Evolutionary conservation across 129 eudicot species (phyloP).

Genomic region (Flaveria brownii): DNA sequence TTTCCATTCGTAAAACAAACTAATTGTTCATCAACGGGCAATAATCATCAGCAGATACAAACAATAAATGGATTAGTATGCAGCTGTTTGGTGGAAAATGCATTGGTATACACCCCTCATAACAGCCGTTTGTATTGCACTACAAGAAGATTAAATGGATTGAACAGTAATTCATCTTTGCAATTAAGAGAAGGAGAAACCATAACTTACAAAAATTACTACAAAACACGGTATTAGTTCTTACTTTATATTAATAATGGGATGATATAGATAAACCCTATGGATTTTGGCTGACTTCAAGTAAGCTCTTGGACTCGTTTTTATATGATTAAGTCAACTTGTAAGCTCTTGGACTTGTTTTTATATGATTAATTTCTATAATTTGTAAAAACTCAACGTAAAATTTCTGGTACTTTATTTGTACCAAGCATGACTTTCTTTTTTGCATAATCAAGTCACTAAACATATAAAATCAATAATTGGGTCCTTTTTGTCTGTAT

Average conservation of each 20-base stretch:
- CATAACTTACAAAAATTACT: conserved; percentile 49
- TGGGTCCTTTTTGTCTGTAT: background rate
- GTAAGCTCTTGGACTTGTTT: background rate
- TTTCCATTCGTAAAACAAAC: conserved; percentile 17
- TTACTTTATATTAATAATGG: background rate
- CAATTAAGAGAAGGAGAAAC: conserved; percentile 35
- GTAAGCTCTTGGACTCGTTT: background rate
- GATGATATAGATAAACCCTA: background rate
- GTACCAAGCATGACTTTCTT: too few species aligned
- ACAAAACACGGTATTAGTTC: conserved; percentile 39
- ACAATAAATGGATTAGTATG: conserved; percentile 52
- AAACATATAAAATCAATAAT: too few species aligned
- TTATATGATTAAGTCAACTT: too few species aligned
- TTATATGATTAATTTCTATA: too few species aligned
- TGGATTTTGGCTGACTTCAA: background rate
- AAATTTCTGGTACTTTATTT: too few species aligned
- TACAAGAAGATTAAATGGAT: conserved; percentile 33
- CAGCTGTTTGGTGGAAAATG: conserved; percentile 55
- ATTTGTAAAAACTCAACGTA: too few species aligned
- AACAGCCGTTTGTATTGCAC: conserved; percentile 60
- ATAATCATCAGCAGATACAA: conserved; percentile 26
- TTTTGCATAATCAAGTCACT: too few species aligned
- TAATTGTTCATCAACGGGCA: conserved; percentile 10
- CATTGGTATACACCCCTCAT: conserved; percentile 74
- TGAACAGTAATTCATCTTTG: conserved; percentile 50